Base-by-base conservation (phyloP, 164 flowering plant genomes). In the Paratinospora sagittata region DNA sequence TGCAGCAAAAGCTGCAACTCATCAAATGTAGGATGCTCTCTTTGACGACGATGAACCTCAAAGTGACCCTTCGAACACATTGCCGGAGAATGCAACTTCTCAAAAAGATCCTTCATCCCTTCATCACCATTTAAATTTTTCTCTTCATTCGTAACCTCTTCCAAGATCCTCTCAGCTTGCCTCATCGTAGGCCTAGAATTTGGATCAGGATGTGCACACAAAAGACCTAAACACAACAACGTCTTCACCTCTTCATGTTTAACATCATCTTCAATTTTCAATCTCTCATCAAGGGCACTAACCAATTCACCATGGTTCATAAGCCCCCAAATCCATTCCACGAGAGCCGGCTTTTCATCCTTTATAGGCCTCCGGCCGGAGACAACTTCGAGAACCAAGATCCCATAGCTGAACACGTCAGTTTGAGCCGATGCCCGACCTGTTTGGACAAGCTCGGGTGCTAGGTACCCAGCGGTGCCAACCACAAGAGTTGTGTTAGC, bases 381-480 rank as follows among this genome's bases (percentile, higher is more conserved):
- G 0, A 72, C 73, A 27, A 75, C 80, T 66, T 85, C 88, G 17
- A 85, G 73, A 8, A 83, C 68, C 73, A 85, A 65, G 0, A 85
- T 67, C 14, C 88, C 88, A 36, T 80, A 83, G 8, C 85, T 80
- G 73, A 75, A 85, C 26, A 85, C 83, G 70, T 85, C 88, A 0
- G 85, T 78, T 73, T 76, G 77, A 0, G 77, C 67, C 0, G 86
- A 75, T 8, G 81, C 84, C 41, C 84, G 77, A 9, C 88, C 88
- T 9, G 61, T 80, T 27, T 66, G 71, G 13, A 85, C 71, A 68
- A 83, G 73, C 70, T 85, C 88, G 1, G 88, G 86, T 1, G 88
- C 88, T 81, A 85, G 71, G 70, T 85, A 85, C 39, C 88, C 88
- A 0, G 76, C 83, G 0, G 88, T 85, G 11, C 88, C 88, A 13